phyloP scores from a whole-genome alignment of 331 rosid species.

The Acacia pycnantha region DNA sequence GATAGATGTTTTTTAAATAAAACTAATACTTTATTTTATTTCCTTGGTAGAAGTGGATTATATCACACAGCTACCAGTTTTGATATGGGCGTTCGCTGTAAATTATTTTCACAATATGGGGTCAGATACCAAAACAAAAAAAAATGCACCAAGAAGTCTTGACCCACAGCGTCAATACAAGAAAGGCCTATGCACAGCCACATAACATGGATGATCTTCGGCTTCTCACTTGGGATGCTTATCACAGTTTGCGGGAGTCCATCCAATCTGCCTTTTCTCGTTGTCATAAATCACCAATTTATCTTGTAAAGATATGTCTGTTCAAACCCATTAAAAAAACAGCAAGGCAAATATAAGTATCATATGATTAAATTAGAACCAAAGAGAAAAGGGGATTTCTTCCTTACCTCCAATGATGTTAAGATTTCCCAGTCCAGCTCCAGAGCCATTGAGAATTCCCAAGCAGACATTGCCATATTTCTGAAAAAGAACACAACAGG shows the following conservation, averaged over 20 bases:
- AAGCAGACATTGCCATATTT: constrained; percentile 57
- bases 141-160: background rate
- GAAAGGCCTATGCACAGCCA: constrained; percentile 7
- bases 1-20: background rate
- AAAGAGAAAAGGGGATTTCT: background rate
- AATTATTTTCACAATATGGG: background rate
- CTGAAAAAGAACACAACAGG: constrained; percentile 28
- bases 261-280: constrained; percentile 62
- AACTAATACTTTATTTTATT: background rate
- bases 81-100: background rate
- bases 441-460: constrained; percentile 58
- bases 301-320: constrained; percentile 62
- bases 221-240: constrained; percentile 32
- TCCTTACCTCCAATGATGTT: constrained; percentile 62
- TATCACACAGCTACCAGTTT: background rate
- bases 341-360: background rate
- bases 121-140: background rate
- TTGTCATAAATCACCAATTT: constrained; percentile 68
- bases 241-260: constrained; percentile 53
- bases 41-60: no score
- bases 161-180: background rate
- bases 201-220: constrained; percentile 21
- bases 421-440: constrained; percentile 38
- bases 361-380: background rate
- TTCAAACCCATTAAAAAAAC: background rate